These are phyloP conservation scores for Solanum bulbocastanum DNA, from an alignment of 257 asterid genomes.

Conservation along the genomic window DNA sequence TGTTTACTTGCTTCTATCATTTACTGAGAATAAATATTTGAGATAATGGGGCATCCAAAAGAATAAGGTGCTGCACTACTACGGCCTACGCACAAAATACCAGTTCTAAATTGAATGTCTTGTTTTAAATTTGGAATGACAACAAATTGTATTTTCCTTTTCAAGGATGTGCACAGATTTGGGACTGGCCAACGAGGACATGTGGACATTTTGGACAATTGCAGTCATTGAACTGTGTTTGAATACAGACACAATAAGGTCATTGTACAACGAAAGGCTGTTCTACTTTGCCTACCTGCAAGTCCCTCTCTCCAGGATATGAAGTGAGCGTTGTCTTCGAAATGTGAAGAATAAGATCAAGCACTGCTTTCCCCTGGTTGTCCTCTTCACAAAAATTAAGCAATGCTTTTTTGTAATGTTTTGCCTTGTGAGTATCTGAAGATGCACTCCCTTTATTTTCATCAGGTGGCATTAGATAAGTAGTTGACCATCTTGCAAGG, in stretches of 20 bases:
- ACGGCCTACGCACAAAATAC: not conserved
- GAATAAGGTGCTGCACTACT: not conserved
- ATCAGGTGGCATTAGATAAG: conserved; percentile 68
- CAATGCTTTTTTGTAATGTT: conserved; percentile 31
- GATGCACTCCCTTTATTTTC: conserved; percentile 31
- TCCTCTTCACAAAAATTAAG: conserved; percentile 62
- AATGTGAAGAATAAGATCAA: conserved; percentile 68
- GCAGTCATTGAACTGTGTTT: not conserved
- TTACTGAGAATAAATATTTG: not conserved
- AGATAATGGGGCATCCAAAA: not conserved
- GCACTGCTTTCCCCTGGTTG: conserved; percentile 69
- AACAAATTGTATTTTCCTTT: not conserved
- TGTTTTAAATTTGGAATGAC: not conserved
- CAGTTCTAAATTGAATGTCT: not conserved
- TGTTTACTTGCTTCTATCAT: not conserved
- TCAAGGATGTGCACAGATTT: not conserved
- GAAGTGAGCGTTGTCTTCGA: conserved; percentile 61
- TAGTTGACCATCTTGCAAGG: conserved; percentile 90
- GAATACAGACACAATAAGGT: not conserved
- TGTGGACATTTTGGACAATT: not conserved
- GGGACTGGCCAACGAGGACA: not conserved
- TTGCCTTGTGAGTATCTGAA: conserved; percentile 10
- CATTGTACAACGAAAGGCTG: not conserved
- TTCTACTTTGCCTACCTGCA: conserved; percentile 50
- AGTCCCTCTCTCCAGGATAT: conserved; percentile 89